Evolutionary conservation across 176 grass and related monocot genomes (phyloP), one percentile per base, ranked within the genome.

Genomic region (Triticum dicoccoides): DNA sequence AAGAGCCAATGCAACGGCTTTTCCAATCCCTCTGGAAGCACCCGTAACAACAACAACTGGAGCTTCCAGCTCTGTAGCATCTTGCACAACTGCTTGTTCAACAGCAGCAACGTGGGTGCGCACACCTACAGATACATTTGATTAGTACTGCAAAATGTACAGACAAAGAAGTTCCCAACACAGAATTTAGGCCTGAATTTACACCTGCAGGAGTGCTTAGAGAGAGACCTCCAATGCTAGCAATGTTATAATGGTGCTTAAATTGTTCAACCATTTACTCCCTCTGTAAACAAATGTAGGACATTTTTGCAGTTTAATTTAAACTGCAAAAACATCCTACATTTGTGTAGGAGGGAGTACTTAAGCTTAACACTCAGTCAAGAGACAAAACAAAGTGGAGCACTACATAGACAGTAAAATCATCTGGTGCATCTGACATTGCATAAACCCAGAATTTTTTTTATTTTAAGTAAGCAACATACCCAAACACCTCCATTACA

Each of bases 1-100:
- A 73, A 99, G 90, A 78, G 92, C 80, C 86, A 99, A 90, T 23
- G 97, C 97, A 44, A 62, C 71, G 14, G 90, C 89, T 68, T 90
- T 99, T 77, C 97, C 97, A 80, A 96, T 99, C 65, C 97, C 97
- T 82, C 92, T 96, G 15, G 97, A 96, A 24, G 97, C 94, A 87
- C 97, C 97, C n/a, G 97, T 99, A 65, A 99, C 72, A 82, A 99
- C 5, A 51, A 91, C 97, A 87, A 99, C 94, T 73, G 97, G 97
- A 85, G 85, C 84, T 91, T 96, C 94, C 87, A 93, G 11, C n/a
- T 90, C 88, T 25, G 89, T 84, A 76, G 65, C 49, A 42, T 87
- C 87, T 47, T 85, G 79, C 62, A 82, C 78, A 64, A 80, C 41
- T 51, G 77, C 77, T 78, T 88, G 84, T 69, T 96, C 89, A 85